Conservation (phyloP, 176 grass and related monocot species). For the Bonia amplexicaulis region DNA sequence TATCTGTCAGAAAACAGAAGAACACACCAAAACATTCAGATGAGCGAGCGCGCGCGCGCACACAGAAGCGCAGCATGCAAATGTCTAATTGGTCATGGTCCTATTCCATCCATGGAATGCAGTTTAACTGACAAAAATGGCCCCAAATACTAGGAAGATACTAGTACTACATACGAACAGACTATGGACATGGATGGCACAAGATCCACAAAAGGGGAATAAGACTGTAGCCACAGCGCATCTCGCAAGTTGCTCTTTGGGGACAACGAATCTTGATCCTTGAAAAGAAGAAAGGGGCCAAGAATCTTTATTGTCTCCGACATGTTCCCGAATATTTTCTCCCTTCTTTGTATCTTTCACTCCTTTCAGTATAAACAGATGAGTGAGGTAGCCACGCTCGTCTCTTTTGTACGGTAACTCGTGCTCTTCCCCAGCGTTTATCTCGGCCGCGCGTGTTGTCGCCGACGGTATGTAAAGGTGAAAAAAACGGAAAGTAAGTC, state of each 20-base stretch:
- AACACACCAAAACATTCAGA: background rate
- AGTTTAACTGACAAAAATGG: background rate
- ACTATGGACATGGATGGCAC: background rate
- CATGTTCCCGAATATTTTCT: constrained; percentile 8
- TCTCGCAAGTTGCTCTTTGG: constrained; percentile 6
- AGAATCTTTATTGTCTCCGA: background rate
- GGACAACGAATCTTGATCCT: background rate
- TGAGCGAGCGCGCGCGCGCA: background rate
- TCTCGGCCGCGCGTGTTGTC: background rate
- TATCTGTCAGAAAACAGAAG: constrained; percentile 35
- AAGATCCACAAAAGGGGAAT: constrained; percentile 2
- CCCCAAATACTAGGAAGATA: background rate
- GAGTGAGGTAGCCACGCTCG: background rate
- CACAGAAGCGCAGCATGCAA: background rate
- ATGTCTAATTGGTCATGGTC: background rate
- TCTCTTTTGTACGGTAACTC: background rate
- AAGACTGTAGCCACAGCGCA: background rate
- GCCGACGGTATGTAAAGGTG: constrained; percentile 13
- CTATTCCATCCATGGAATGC: background rate
- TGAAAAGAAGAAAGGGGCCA: background rate
- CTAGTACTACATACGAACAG: background rate
- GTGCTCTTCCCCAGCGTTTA: background rate
- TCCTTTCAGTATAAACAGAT: background rate
- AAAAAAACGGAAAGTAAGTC: background rate
- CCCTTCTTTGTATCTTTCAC: background rate